Evolutionary conservation across 768 basidiomycete species (phyloP), one percentile per base, ranked within the genome.

Genomic region (Leccinum rimulosum): DNA sequence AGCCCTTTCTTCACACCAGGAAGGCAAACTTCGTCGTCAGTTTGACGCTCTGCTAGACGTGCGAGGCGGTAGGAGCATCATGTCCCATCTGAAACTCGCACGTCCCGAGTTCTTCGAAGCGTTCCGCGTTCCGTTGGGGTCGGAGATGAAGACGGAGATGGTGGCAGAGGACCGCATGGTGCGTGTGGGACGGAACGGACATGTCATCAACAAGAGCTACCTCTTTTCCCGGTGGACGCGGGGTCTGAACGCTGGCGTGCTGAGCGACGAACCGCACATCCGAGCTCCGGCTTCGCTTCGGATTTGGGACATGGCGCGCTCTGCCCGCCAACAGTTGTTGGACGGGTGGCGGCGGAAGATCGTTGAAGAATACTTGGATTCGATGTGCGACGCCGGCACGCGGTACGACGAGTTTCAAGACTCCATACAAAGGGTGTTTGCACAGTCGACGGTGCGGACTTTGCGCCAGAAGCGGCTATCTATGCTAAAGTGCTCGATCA

Each of bases 391-490:
- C 1, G 49, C 64, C 10, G 72, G 63, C 0, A 64, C 64, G 0
- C 56, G 61, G 4, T 85, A 81, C 62, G 81, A 85, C 54, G 51
- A 50, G 2, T 51, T 54, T 0, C 74, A 77, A 11, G 70, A 66
- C 1, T 36, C 68, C 2, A 55, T 85, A 8, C 70, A 69, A 1
- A 69, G 64, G 35, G 74, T 70, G 52, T 79, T 75, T 56, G 57
- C 60, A 1, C 68, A 74, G 52, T 73, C 70, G 7, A 75, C 73
- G 3, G 64, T 66, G 0, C 64, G 60, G 0, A 61, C 77, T 10
- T 63, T 88, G 38, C 62, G 59, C 50, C 65, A 50, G 43, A 86
- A 84, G 87, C 87, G 0, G 87, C 87, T 0, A 89, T 83, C 67
- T 82, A 84, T 56, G 70, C 73, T 0, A 67, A 76, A 3, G 73